A percentile compares a stretch with the other conserved stretches of the same genome.
Conservation (phyloP, 2,329 filamentous ascomycete species). For the Didymella segeticola region DNA sequence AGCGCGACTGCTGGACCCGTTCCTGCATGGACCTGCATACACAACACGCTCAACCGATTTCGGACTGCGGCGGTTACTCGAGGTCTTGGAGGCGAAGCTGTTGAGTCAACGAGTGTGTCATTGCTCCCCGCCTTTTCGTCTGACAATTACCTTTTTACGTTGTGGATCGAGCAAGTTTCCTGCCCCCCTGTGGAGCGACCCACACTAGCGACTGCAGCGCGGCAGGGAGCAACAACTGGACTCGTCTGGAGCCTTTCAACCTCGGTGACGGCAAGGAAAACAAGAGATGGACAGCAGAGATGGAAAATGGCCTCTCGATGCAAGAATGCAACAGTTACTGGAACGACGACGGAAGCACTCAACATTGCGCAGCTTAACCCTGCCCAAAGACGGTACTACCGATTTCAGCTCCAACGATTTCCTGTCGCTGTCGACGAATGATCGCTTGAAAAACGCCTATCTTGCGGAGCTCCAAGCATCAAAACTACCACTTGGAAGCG, state of each 20-base stretch:
- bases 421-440: conserved; percentile 62
- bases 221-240: conserved; percentile 9
- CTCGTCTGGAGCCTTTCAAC: neutral
- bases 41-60: conserved; percentile 15
- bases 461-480: conserved; percentile 53
- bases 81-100: conserved; percentile 6
- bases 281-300: conserved; percentile 19
- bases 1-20: neutral
- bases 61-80: conserved; percentile 19
- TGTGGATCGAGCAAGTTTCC: neutral
- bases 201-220: conserved; percentile 4
- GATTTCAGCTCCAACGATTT: conserved; percentile 74
- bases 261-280: neutral
- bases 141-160: conserved; percentile 9
- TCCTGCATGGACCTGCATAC: conserved; percentile 15
- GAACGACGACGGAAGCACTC: conserved; percentile 48
- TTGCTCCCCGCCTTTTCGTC: neutral
- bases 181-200: conserved; percentile 4
- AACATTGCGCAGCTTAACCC: conserved; percentile 42
- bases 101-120: conserved; percentile 16
- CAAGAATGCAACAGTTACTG: conserved; percentile 41
- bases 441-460: conserved; percentile 56
- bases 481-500: conserved; percentile 58
- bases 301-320: conserved; percentile 26
- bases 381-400: conserved; percentile 41